These are phyloP conservation scores for Microdochium paspali DNA, from an alignment of 2,329 filamentous ascomycete genomes.

Conservation along the genomic window DNA sequence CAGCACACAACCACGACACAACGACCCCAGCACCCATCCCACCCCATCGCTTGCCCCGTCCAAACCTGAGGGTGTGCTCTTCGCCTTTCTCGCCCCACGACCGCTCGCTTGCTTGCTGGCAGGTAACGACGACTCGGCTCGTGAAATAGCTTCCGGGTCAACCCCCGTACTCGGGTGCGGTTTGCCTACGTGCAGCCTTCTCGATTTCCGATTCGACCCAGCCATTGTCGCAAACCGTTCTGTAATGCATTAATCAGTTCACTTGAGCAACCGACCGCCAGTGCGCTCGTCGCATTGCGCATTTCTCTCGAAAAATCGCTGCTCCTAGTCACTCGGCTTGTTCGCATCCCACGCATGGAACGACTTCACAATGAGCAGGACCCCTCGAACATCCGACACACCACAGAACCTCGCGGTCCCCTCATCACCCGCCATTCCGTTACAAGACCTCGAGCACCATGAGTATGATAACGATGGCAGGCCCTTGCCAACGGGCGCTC, in stretches of 20 bases:
- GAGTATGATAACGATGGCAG: constrained; percentile 7
- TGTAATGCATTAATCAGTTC: constrained; percentile 8
- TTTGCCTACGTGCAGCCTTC: too few relatives aligned
- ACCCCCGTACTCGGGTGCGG: too few relatives aligned
- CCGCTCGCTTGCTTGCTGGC: not conserved
- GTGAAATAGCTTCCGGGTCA: too few relatives aligned
- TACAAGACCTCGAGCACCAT: constrained; percentile 47
- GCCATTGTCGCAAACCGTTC: not conserved
- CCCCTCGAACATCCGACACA: constrained; percentile 29
- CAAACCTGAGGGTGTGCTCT: too few relatives aligned
- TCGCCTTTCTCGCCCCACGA: too few relatives aligned
- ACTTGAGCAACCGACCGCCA: not conserved
- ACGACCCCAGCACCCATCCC: too few relatives aligned
- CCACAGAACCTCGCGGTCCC: constrained; percentile 33
- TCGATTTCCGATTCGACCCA: too few relatives aligned
- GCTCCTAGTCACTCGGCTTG: not conserved
- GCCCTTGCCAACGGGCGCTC: not conserved
- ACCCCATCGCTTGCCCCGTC: too few relatives aligned
- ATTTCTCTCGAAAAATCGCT: constrained; percentile 8
- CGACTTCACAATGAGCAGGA: constrained; percentile 31
- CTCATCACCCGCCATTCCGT: constrained; percentile 55
- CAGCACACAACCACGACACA: too few relatives aligned
- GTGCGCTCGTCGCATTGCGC: constrained; percentile 7
- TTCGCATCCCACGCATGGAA: not conserved
- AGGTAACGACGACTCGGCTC: too few relatives aligned